phyloP scores from a whole-genome alignment of 2,329 filamentous ascomycete genomes.

The Alternaria sp. region DNA sequence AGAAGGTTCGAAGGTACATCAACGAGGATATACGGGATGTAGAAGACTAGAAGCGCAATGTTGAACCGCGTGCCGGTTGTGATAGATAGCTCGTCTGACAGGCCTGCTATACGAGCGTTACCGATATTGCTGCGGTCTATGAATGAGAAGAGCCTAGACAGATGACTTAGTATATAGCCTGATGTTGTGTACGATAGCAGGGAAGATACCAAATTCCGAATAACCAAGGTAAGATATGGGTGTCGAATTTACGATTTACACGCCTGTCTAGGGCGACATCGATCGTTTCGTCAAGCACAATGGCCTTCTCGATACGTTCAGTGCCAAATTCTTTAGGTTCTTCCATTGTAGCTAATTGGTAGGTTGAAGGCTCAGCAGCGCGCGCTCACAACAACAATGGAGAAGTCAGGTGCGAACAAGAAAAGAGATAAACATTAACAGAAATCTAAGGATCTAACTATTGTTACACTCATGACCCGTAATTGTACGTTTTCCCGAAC shows the following conservation, averaged over 20 bases:
- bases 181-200: neutral
- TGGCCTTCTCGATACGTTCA: conserved; percentile 12
- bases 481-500: conserved; percentile 1
- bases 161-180: neutral
- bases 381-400: neutral
- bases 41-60: conserved; percentile 56
- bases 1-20: conserved; percentile 55
- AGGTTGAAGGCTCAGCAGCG: neutral
- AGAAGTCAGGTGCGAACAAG: neutral
- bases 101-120: conserved; percentile 56
- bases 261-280: conserved; percentile 38
- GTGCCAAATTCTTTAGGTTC: neutral
- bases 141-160: conserved; percentile 53
- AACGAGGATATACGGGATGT: conserved; percentile 55
- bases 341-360: conserved; percentile 3
- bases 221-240: conserved; percentile 57
- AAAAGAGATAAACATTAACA: neutral
- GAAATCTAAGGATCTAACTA: neutral
- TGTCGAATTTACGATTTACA: conserved; percentile 55
- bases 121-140: conserved; percentile 57
- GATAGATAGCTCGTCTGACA: conserved; percentile 52
- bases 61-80: conserved; percentile 53
- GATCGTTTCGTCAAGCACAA: neutral
- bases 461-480: neutral
- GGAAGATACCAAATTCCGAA: conserved; percentile 52